A percentile compares a stretch with the other conserved stretches of the same genome.
Evolutionary conservation across 2,329 filamentous ascomycete species (phyloP).

Genomic region (Didymella keratinophila): DNA sequence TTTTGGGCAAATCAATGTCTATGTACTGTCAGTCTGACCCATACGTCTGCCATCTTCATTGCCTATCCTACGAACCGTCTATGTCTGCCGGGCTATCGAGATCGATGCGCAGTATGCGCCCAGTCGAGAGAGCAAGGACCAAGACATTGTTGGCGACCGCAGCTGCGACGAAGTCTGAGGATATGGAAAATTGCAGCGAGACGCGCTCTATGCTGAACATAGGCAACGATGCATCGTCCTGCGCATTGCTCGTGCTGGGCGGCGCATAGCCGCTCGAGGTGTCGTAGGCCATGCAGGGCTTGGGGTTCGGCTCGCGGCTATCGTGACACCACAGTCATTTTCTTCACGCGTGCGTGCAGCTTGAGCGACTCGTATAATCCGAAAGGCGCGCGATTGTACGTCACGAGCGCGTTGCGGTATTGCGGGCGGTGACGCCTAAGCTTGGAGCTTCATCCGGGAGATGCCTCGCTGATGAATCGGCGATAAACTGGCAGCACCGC

Average conservation of each 20-base stretch:
- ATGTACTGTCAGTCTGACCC: constrained; percentile 8
- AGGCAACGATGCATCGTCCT: constrained; percentile 70
- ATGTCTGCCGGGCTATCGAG: constrained; percentile 94
- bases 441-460: constrained; percentile 11
- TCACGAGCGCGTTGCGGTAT: constrained; percentile 17
- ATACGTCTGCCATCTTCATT: neutral
- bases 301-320: constrained; percentile 22
- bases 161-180: constrained; percentile 93
- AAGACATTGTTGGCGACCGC: constrained; percentile 98
- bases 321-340: constrained; percentile 25
- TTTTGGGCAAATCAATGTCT: constrained; percentile 98
- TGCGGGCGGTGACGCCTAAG: constrained; percentile 26
- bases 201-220: constrained; percentile 96
- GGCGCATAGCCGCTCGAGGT: constrained; percentile 75
- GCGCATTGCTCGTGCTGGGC: constrained; percentile 69
- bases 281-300: constrained; percentile 70
- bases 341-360: constrained; percentile 20
- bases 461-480: constrained; percentile 4
- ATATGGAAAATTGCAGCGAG: constrained; percentile 91
- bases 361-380: constrained; percentile 6
- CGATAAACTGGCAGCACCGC: neutral
- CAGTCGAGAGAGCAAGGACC: constrained; percentile 88
- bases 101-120: constrained; percentile 92
- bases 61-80: constrained; percentile 61
- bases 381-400: constrained; percentile 9